Percentiles rank a stretch among this genome's conserved stretches.
phyloP scores from a whole-genome alignment of 1,284 basidiomycete genomes.

The Trichosporon faecale region DNA sequence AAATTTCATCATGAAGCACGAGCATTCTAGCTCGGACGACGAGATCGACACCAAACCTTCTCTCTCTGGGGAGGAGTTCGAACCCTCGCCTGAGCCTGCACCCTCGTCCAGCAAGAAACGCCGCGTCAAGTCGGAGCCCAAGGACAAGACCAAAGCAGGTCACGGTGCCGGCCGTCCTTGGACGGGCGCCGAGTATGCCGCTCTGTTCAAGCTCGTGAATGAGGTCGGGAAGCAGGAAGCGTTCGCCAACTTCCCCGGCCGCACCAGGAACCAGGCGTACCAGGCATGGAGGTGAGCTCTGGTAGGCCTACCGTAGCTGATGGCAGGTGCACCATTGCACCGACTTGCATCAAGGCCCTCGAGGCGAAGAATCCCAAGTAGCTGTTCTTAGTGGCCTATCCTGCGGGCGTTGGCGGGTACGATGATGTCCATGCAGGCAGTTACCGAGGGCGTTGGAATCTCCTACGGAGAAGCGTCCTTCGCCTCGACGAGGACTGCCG shows the following conservation, averaged over 20 bases:
- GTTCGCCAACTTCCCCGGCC: conserved; percentile 13
- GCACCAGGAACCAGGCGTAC: conserved; percentile 15
- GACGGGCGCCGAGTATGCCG: conserved; percentile 12
- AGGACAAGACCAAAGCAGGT: neutral
- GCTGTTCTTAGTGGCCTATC: no score
- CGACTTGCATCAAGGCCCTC: neutral
- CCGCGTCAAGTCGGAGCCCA: neutral
- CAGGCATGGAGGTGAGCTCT: conserved; percentile 17
- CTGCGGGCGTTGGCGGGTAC: no score
- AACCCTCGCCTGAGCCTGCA: neutral
- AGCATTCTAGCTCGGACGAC: neutral
- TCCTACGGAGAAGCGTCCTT: no score
- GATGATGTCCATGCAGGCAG: no score
- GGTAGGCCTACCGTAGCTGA: neutral
- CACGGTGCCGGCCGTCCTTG: neutral
- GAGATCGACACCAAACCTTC: neutral
- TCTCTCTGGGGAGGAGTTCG: neutral
- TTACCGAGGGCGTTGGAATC: no score
- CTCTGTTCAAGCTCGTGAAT: conserved; percentile 13
- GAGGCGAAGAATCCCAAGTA: neutral
- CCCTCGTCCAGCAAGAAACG: neutral
- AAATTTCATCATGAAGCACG: neutral
- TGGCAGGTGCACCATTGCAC: neutral
- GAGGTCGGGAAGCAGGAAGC: neutral
- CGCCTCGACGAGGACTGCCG: no score